These are phyloP conservation scores for Cornus florida DNA, from an alignment of 148 eudicot species.

Conservation along the genomic window DNA sequence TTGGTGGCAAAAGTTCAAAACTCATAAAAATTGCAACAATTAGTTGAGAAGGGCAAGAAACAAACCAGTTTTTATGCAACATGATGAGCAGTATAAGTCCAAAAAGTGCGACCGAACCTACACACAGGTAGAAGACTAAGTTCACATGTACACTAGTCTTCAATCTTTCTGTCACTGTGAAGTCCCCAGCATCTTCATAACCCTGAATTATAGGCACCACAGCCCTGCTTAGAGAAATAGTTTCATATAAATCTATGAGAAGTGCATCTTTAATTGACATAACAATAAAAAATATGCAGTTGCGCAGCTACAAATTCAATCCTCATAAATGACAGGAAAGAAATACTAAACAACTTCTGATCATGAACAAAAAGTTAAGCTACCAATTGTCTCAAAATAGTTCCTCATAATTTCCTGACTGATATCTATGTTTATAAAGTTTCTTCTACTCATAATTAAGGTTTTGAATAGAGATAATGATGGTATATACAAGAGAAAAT, in stretches of 20 bases:
- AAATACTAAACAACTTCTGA: not conserved
- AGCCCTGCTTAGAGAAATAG: constrained; percentile 87
- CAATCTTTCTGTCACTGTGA: constrained; percentile 72
- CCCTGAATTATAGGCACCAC: constrained; percentile 99
- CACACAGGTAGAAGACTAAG: constrained; percentile 64
- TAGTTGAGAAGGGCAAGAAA: constrained; percentile 16
- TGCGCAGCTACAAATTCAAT: not conserved
- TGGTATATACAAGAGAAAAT: not conserved
- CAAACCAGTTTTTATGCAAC: constrained; percentile 55
- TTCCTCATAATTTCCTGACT: not conserved
- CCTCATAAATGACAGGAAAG: not conserved
- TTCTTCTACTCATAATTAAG: not conserved
- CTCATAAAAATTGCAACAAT: not conserved
- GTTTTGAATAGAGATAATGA: too few species aligned
- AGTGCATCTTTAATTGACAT: constrained; percentile 23
- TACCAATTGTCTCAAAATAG: not conserved
- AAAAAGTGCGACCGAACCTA: constrained; percentile 68
- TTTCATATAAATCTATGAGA: constrained; percentile 46
- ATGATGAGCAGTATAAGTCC: constrained; percentile 75
- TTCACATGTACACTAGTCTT: constrained; percentile 84
- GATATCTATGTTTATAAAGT: not conserved
- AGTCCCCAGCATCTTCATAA: constrained; percentile 99
- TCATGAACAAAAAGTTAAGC: not conserved
- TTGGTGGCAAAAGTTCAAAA: too few species aligned
- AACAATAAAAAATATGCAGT: not conserved